Percentiles rank a stretch among this genome's conserved stretches.
Conservation (phyloP, 1,284 basidiomycete species). For the Ustilago loliicola region DNA sequence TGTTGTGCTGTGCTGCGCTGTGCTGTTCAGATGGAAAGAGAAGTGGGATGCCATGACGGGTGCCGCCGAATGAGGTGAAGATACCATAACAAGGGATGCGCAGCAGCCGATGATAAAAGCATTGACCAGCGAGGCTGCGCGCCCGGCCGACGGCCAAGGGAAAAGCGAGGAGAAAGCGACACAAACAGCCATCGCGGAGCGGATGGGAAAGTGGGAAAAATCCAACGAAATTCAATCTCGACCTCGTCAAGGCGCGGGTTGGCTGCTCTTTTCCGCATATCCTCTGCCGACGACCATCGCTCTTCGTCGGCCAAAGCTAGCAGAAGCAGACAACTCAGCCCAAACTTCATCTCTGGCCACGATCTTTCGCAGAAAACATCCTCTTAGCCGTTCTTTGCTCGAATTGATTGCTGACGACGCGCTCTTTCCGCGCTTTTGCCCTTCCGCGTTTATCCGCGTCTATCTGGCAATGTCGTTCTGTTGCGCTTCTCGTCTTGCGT, state of each 20-base stretch:
- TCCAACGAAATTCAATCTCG: slow-evolving; percentile 12
- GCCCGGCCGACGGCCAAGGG: background rate
- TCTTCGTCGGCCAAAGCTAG: slow-evolving; percentile 1
- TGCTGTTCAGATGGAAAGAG: background rate
- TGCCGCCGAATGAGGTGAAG: background rate
- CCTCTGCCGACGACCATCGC: background rate
- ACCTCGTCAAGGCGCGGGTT: background rate
- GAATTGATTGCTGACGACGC: slow-evolving; percentile 8
- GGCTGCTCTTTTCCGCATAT: slow-evolving; percentile 9
- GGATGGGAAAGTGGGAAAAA: slow-evolving; percentile 6
- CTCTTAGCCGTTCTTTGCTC: background rate
- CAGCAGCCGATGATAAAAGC: background rate
- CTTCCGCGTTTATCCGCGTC: background rate
- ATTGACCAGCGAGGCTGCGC: background rate
- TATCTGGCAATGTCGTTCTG: background rate
- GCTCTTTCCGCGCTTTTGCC: background rate
- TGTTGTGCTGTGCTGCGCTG: background rate
- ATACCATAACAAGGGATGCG: background rate
- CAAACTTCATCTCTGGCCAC: background rate
- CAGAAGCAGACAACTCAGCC: background rate
- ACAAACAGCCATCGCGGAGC: background rate
- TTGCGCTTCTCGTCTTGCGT: background rate
- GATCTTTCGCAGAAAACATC: background rate
- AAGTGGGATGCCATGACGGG: background rate
- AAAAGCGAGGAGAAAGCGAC: background rate